Evolutionary conservation across 331 rosid species (phyloP).

Genomic region (Prunus yedoensis): DNA sequence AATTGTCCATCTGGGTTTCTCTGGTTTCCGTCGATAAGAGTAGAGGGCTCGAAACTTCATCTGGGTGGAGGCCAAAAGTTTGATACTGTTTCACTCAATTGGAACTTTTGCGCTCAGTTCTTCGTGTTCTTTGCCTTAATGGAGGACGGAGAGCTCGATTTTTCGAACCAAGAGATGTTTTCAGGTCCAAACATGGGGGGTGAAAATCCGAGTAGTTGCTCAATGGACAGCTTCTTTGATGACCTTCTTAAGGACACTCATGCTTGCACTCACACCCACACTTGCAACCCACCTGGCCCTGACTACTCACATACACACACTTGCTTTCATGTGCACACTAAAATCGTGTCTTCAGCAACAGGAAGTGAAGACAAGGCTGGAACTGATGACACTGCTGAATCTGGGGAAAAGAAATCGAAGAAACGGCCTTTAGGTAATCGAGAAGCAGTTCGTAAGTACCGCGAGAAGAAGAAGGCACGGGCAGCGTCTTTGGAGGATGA

Average conservation of each 20-base stretch:
- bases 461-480: constrained; percentile 94
- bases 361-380: constrained; percentile 57
- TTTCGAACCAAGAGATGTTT: constrained; percentile 70
- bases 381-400: constrained; percentile 83
- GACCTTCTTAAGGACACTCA: constrained; percentile 76
- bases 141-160: constrained; percentile 97
- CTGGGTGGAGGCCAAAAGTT: neutral
- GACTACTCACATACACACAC: constrained; percentile 89
- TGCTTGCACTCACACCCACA: constrained; percentile 93
- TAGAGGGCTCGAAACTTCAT: constrained; percentile 9
- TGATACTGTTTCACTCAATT: constrained; percentile 1
- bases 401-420: constrained; percentile 66
- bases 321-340: constrained; percentile 90
- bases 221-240: constrained; percentile 83
- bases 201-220: constrained; percentile 66
- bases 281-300: constrained; percentile 98
- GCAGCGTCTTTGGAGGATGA: constrained; percentile 88
- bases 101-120: constrained; percentile 8
- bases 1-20: constrained; percentile 14
- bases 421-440: constrained; percentile 75
- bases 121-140: constrained; percentile 26
- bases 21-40: neutral
- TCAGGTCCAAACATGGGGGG: constrained; percentile 61
- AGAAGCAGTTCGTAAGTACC: constrained; percentile 92
- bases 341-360: constrained; percentile 58